Evolutionary conservation across 2,329 filamentous ascomycete genomes (phyloP).

Genomic region (Diaporthe nobilis): DNA sequence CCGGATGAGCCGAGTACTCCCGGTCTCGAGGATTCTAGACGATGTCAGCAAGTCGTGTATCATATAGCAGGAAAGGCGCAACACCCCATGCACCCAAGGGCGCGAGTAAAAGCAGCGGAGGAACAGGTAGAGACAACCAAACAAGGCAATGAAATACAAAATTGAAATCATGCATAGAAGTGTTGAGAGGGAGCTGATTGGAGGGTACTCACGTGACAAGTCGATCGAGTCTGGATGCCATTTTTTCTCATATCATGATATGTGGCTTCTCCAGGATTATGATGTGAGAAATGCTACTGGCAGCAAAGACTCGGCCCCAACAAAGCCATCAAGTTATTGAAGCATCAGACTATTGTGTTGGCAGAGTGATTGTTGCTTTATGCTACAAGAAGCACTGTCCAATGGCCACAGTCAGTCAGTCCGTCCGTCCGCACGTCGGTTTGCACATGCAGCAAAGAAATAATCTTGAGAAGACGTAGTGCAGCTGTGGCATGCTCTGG

Average conservation of each 20-base stretch:
- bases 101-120: not conserved
- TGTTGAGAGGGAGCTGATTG: not conserved
- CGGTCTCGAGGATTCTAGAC: slow-evolving; percentile 90
- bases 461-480: not conserved
- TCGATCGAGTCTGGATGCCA: slow-evolving; percentile 81
- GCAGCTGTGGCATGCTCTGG: slow-evolving; percentile 15
- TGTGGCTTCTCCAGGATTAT: slow-evolving; percentile 10
- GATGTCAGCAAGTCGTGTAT: slow-evolving; percentile 35
- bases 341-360: slow-evolving; percentile 19
- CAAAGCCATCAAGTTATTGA: slow-evolving; percentile 40
- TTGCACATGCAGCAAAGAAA: not conserved
- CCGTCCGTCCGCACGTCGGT: not conserved
- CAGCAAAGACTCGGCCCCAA: slow-evolving; percentile 32
- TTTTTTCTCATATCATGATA: slow-evolving; percentile 59
- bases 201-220: slow-evolving; percentile 82
- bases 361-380: slow-evolving; percentile 3
- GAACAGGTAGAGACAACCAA: not conserved
- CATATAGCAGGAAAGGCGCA: not conserved
- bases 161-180: not conserved
- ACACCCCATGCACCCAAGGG: not conserved
- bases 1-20: slow-evolving; percentile 94
- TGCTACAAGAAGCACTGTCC: slow-evolving; percentile 18
- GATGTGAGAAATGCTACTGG: slow-evolving; percentile 36
- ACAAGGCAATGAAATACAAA: slow-evolving; percentile 13
- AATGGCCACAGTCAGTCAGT: not conserved